Evolutionary conservation across 371 early-diverging fungal species (phyloP).

Genomic region (Mucor mucedo): DNA sequence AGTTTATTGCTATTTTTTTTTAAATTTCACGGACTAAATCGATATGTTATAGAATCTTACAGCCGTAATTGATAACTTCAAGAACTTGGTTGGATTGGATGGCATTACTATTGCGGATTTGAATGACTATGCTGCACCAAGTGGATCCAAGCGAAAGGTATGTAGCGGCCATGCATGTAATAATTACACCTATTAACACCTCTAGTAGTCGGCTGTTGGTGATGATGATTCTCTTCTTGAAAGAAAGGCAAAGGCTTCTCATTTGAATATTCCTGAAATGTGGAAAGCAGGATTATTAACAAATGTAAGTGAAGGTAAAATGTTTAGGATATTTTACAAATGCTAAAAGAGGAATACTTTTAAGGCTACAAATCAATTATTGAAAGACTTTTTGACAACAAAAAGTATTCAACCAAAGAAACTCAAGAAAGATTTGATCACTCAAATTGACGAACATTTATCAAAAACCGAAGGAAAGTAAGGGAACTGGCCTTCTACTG

Average conservation of each 20-base stretch:
- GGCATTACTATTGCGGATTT: conserved; percentile 6
- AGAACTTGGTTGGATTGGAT: conserved; percentile 20
- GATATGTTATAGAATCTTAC: conserved; percentile 13
- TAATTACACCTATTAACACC: neutral
- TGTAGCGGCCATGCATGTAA: neutral
- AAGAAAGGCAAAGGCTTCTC: neutral
- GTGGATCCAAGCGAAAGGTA: conserved; percentile 18
- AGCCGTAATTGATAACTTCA: conserved; percentile 21
- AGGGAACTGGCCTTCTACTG: too few species aligned
- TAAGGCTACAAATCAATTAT: conserved; percentile 48
- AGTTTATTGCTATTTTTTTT: neutral
- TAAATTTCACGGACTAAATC: neutral
- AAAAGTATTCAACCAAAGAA: conserved; percentile 41
- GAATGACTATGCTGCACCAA: neutral
- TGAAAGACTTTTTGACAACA: conserved; percentile 56
- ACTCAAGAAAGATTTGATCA: conserved; percentile 58
- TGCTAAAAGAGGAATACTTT: neutral
- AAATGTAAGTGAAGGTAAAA: neutral
- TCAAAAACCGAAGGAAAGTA: neutral
- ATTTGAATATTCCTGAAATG: conserved; percentile 8
- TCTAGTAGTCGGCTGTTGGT: neutral
- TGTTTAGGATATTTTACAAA: neutral
- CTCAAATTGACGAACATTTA: conserved; percentile 41
- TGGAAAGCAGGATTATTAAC: conserved; percentile 10
- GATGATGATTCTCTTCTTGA: neutral